Evolutionary conservation across 129 eudicot species (phyloP).

Genomic region (Flaveria robusta): DNA sequence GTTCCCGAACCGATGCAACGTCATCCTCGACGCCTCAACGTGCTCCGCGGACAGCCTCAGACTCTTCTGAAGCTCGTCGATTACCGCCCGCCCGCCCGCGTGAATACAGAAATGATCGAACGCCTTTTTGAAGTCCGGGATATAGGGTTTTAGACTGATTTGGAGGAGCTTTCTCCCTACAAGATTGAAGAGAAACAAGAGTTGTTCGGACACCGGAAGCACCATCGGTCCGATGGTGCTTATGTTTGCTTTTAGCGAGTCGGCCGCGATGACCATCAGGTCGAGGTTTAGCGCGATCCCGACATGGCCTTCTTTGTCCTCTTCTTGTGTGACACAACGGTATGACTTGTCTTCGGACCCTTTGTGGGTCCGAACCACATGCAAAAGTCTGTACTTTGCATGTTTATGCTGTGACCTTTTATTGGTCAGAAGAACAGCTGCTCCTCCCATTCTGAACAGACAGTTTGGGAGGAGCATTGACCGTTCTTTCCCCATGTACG

Average conservation of each 20-base stretch:
- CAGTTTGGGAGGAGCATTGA: slow-evolving; percentile 78
- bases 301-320: slow-evolving; percentile 56
- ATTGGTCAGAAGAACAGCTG: slow-evolving; percentile 67
- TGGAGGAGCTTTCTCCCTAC: slow-evolving; percentile 48
- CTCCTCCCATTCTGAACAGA: slow-evolving; percentile 73
- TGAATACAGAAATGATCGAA: slow-evolving; percentile 81
- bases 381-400: slow-evolving; percentile 60
- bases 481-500: slow-evolving; percentile 62
- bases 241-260: slow-evolving; percentile 64
- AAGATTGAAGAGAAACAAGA: slow-evolving; percentile 46
- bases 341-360: slow-evolving; percentile 64
- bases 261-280: slow-evolving; percentile 62
- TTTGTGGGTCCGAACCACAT: slow-evolving; percentile 63
- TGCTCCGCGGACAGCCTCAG: slow-evolving; percentile 53
- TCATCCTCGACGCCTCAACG: slow-evolving; percentile 85
- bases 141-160: slow-evolving; percentile 46
- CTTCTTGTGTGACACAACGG: slow-evolving; percentile 55
- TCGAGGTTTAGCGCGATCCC: slow-evolving; percentile 61
- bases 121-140: slow-evolving; percentile 72
- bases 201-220: slow-evolving; percentile 61
- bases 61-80: slow-evolving; percentile 76
- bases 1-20: slow-evolving; percentile 75
- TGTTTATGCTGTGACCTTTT: slow-evolving; percentile 32
- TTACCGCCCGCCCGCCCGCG: slow-evolving; percentile 79
- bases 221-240: slow-evolving; percentile 68